phyloP scores from a whole-genome alignment of 208 protist genomes.

The Leishmania major region DNA sequence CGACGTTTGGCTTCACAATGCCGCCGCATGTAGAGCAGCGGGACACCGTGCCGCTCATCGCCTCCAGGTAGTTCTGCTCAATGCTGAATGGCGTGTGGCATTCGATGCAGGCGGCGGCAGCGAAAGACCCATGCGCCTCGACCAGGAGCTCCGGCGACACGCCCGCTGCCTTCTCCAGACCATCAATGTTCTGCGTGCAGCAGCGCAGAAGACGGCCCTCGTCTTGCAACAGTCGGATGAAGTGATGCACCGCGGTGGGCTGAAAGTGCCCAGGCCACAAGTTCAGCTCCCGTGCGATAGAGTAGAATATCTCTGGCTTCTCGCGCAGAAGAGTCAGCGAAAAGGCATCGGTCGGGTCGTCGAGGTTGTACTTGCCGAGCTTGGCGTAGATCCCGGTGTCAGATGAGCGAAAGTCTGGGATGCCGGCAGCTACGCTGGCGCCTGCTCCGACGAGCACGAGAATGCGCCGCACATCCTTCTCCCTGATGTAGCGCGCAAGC shows the following conservation, averaged over 20 bases:
- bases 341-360: slow-evolving; percentile 90
- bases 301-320: slow-evolving; percentile 92
- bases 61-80: slow-evolving; percentile 31
- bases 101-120: slow-evolving; percentile 83
- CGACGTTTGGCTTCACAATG: slow-evolving; percentile 96
- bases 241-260: slow-evolving; percentile 93
- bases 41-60: slow-evolving; percentile 51
- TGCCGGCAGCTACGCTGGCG: slow-evolving; percentile 92
- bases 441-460: slow-evolving; percentile 93
- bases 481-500: slow-evolving; percentile 71
- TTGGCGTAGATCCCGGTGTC: slow-evolving; percentile 93
- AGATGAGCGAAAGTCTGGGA: slow-evolving; percentile 95
- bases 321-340: slow-evolving; percentile 88
- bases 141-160: slow-evolving; percentile 85
- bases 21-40: slow-evolving; percentile 66
- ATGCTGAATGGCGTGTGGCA: slow-evolving; percentile 65
- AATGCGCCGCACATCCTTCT: slow-evolving; percentile 73
- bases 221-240: slow-evolving; percentile 92
- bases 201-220: slow-evolving; percentile 91
- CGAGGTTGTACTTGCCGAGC: slow-evolving; percentile 90
- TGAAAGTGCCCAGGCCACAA: slow-evolving; percentile 81
- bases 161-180: slow-evolving; percentile 87
- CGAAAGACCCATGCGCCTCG: slow-evolving; percentile 96
- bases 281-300: slow-evolving; percentile 85
- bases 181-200: slow-evolving; percentile 98